Evolutionary conservation across 2,329 filamentous ascomycete genomes (phyloP).

Genomic region (Aureobasidium sp.): DNA sequence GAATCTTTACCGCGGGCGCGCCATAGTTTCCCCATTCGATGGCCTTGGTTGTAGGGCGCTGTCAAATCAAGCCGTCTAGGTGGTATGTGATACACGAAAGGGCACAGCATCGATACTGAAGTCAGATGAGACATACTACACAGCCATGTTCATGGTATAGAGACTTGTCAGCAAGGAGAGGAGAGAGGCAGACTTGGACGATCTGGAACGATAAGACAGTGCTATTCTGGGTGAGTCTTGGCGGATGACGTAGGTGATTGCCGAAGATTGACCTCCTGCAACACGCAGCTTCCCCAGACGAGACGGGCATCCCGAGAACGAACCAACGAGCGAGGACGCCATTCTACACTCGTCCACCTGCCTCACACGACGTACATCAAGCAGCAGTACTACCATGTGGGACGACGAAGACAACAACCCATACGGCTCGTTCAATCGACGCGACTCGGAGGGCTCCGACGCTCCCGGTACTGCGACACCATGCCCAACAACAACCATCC

Average conservation of each 20-base stretch:
- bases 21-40: not conserved
- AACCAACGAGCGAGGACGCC: not conserved
- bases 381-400: slow-evolving; percentile 64
- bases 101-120: no score
- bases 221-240: not conserved
- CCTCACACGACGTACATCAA: slow-evolving; percentile 10
- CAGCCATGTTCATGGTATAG: no score
- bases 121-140: no score
- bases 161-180: not conserved
- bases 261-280: slow-evolving; percentile 10
- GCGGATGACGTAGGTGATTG: slow-evolving; percentile 11
- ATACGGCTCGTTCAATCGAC: slow-evolving; percentile 87
- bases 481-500: not conserved
- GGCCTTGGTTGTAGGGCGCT: no score
- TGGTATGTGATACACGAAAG: no score
- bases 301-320: not conserved
- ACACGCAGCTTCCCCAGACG: slow-evolving; percentile 14
- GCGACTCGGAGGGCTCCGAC: slow-evolving; percentile 70
- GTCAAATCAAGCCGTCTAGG: no score
- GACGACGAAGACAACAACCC: slow-evolving; percentile 99
- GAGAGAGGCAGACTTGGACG: not conserved
- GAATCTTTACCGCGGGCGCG: not conserved
- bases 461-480: slow-evolving; percentile 42
- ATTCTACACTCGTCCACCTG: not conserved
- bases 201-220: not conserved